Conservation (phyloP, 2,329 filamentous ascomycete genomes). For the Simplicillium aogashimaense region DNA sequence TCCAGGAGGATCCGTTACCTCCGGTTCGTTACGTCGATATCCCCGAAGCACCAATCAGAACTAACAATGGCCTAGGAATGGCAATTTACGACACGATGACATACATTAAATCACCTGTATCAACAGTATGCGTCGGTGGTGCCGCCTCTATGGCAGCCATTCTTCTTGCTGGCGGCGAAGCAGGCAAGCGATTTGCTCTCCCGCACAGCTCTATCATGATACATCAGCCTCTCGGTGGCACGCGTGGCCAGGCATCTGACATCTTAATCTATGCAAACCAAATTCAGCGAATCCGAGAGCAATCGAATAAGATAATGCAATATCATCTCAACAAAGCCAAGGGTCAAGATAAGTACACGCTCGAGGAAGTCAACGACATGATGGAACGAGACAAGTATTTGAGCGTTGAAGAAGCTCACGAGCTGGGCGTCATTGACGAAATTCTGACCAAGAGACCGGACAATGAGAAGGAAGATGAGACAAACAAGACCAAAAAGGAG, state of each 20-base stretch:
- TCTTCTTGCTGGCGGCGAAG: slow-evolving; percentile 74
- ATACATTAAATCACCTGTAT: slow-evolving; percentile 88
- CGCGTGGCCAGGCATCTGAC: slow-evolving; percentile 58
- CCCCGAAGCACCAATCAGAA: not conserved
- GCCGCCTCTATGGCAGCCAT: slow-evolving; percentile 93
- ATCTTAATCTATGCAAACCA: slow-evolving; percentile 97
- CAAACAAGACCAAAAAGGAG: slow-evolving; percentile 9
- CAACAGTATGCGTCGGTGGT: slow-evolving; percentile 89
- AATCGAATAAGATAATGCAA: slow-evolving; percentile 85
- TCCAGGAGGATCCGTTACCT: slow-evolving; percentile 82
- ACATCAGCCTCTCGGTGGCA: slow-evolving; percentile 80
- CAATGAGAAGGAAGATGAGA: slow-evolving; percentile 21
- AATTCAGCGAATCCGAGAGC: slow-evolving; percentile 75
- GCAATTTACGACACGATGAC: slow-evolving; percentile 99
- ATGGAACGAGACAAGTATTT: slow-evolving; percentile 98
- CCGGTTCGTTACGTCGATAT: slow-evolving; percentile 26
- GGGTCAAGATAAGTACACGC: slow-evolving; percentile 62
- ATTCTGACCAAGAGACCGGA: slow-evolving; percentile 60
- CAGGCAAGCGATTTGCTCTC: slow-evolving; percentile 77
- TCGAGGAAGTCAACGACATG: slow-evolving; percentile 81
- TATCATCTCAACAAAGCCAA: slow-evolving; percentile 72
- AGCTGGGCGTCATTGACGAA: slow-evolving; percentile 86
- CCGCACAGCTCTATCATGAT: slow-evolving; percentile 97
- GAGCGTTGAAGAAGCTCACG: slow-evolving; percentile 76
- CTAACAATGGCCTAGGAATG: slow-evolving; percentile 32